phyloP scores from a whole-genome alignment of 192 early-diverging fungal species.

The Coemansia biformis region DNA sequence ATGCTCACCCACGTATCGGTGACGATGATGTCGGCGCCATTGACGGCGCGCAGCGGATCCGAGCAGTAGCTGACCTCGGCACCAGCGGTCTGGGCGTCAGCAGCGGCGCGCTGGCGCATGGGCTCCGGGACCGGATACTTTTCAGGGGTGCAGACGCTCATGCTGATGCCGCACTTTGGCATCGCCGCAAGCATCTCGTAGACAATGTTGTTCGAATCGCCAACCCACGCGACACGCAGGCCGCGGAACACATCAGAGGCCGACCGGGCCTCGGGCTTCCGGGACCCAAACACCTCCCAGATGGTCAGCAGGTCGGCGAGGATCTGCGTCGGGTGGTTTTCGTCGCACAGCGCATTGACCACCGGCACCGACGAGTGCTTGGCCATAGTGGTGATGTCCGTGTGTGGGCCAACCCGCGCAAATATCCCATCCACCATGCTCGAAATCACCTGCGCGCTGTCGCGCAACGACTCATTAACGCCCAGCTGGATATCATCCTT shows the following conservation, averaged over 20 bases:
- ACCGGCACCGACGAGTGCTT: conserved; percentile 86
- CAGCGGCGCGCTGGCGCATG: conserved; percentile 62
- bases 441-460: conserved; percentile 85
- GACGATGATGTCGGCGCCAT: conserved; percentile 80
- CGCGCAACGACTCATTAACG: conserved; percentile 89
- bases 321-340: conserved; percentile 96
- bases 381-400: conserved; percentile 84
- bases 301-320: conserved; percentile 94
- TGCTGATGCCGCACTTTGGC: conserved; percentile 79
- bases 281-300: conserved; percentile 63
- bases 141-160: conserved; percentile 78
- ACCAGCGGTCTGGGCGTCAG: conserved; percentile 55
- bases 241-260: conserved; percentile 53
- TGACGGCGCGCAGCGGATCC: conserved; percentile 73
- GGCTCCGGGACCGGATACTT: conserved; percentile 71
- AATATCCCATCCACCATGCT: conserved; percentile 96
- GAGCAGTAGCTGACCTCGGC: conserved; percentile 54
- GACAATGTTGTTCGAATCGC: conserved; percentile 96
- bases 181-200: conserved; percentile 85
- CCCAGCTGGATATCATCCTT: conserved; percentile 94
- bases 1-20: conserved; percentile 99
- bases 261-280: conserved; percentile 9
- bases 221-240: conserved; percentile 93
- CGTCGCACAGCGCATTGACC: conserved; percentile 91
- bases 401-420: conserved; percentile 85